Percentiles rank a stretch among this genome's conserved stretches.
Evolutionary conservation across 768 basidiomycete species (phyloP).

Genomic region (Tubosaeta brunneosetosa): DNA sequence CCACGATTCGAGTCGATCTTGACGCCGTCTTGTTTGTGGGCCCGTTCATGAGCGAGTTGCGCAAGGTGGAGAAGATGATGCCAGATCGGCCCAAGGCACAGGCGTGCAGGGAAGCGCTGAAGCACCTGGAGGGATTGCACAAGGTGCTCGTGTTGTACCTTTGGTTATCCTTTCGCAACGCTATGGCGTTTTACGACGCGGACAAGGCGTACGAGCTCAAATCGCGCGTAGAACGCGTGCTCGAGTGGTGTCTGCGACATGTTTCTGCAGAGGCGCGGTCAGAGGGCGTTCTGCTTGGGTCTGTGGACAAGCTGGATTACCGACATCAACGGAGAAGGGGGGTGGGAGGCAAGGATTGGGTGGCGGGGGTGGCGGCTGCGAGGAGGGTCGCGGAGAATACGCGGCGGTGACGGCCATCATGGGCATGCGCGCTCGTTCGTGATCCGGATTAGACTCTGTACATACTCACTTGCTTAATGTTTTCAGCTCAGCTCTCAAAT

Average conservation of each 20-base stretch:
- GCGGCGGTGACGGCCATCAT: not conserved
- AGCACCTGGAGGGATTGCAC: conserved; percentile 69
- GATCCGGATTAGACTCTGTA: not conserved
- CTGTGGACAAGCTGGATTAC: conserved; percentile 17
- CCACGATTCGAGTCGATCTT: conserved; percentile 20
- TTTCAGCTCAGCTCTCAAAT: too few relatives aligned
- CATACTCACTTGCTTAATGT: not conserved
- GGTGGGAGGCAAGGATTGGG: conserved; percentile 11
- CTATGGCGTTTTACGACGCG: conserved; percentile 61
- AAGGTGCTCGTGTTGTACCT: conserved; percentile 72
- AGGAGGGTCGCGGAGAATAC: conserved; percentile 14
- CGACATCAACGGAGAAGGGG: conserved; percentile 14
- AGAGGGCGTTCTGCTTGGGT: not conserved
- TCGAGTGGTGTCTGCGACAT: conserved; percentile 58
- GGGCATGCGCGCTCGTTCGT: not conserved
- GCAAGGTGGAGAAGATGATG: conserved; percentile 24
- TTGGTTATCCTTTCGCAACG: conserved; percentile 75
- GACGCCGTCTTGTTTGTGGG: conserved; percentile 17
- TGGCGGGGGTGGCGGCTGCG: conserved; percentile 18
- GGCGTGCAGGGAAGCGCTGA: conserved; percentile 16
- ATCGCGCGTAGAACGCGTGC: conserved; percentile 53
- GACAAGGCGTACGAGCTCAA: conserved; percentile 51
- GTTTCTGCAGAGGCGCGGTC: conserved; percentile 27
- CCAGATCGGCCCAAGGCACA: not conserved
- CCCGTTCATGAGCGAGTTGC: conserved; percentile 19